phyloP scores from a whole-genome alignment of 345 rosid species.

The Eutrema heterophyllum region DNA sequence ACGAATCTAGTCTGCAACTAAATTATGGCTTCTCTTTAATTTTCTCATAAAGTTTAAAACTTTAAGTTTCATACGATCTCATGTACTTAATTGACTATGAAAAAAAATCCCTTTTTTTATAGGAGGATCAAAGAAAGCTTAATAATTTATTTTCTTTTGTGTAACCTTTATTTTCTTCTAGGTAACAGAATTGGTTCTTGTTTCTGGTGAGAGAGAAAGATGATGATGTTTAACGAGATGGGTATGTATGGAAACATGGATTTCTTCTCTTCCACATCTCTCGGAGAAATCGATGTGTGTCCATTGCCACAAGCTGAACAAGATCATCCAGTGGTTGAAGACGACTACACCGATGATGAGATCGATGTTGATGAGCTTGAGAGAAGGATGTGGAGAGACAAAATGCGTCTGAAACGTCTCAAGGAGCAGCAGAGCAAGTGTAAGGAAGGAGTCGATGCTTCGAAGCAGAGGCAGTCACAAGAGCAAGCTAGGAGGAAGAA shows the following conservation, averaged over 20 bases:
- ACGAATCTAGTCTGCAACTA: not conserved
- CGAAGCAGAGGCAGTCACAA: slow-evolving; percentile 60
- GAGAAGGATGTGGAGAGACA: slow-evolving; percentile 78
- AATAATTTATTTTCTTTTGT: not conserved
- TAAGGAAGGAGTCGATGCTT: slow-evolving; percentile 40
- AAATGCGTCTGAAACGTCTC: slow-evolving; percentile 54
- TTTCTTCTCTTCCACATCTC: slow-evolving; percentile 36
- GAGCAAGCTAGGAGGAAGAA: slow-evolving; percentile 88
- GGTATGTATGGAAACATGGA: slow-evolving; percentile 53
- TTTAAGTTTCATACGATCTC: not conserved
- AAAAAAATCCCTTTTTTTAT: not conserved
- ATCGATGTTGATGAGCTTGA: slow-evolving; percentile 71
- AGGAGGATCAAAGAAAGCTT: not conserved
- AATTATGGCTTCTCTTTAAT: not conserved
- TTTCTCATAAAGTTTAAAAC: not conserved
- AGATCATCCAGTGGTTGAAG: slow-evolving; percentile 43
- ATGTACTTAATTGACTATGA: not conserved
- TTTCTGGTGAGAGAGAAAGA: not conserved
- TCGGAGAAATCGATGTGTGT: slow-evolving; percentile 36
- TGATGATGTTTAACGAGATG: slow-evolving; percentile 53
- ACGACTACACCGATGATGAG: slow-evolving; percentile 62
- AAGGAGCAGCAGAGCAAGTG: slow-evolving; percentile 60
- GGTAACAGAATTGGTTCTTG: not conserved
- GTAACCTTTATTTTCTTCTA: not conserved
- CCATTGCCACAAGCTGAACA: slow-evolving; percentile 40